Base-by-base conservation (phyloP, 352 stramenopile species). In the Aphanomyces cochlioides region DNA sequence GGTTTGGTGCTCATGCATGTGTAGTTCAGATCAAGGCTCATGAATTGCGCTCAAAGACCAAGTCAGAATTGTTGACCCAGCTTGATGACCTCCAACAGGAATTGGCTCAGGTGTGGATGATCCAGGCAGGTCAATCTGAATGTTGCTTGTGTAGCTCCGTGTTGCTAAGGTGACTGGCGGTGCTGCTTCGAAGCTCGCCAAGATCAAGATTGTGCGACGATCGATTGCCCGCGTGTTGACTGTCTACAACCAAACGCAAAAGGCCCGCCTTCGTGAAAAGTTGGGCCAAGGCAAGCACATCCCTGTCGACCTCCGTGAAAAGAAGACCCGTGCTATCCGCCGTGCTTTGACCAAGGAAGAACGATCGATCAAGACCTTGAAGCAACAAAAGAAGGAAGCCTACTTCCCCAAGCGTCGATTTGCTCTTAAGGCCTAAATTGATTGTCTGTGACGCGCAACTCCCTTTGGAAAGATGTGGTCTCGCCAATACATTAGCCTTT, bases 181-280 rank as follows among this genome's bases (percentile, higher is more conserved):
- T 66, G 97, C 97, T 41, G 96, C 97, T 66, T 98, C 96, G 54
- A 99, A 99, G 92, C 96, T 99, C 72, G 93, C 96, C 79, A 99
- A 99, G 90, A 99, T 99, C 85, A 96, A 97, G 77, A 83, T 94
- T 47, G 97, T 99, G 21, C 97, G 98, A 85, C 99, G 99, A 83
- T 97, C 90, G 70, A 99, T 99, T 78, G 98, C 98, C 47, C 96
- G 98, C 75, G 92, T 99, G 48, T 86, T 99, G 70, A 99, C 98
- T 69, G 97, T 99, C 54, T 98, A 99, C 95, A 99, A 99, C 90
- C 96, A 99, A 87, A 98, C 94, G 79, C 93, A 99, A 82, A 99
- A 99, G 94, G 84, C 90, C 66, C 97, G 97, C 81, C 89, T 99
- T 59, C 94, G 96, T 64, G 93, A 98, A 75, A 85, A 96, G n/a